These are phyloP conservation scores for Corchorus capsularis DNA, from an alignment of 345 rosid species.

Conservation along the genomic window DNA sequence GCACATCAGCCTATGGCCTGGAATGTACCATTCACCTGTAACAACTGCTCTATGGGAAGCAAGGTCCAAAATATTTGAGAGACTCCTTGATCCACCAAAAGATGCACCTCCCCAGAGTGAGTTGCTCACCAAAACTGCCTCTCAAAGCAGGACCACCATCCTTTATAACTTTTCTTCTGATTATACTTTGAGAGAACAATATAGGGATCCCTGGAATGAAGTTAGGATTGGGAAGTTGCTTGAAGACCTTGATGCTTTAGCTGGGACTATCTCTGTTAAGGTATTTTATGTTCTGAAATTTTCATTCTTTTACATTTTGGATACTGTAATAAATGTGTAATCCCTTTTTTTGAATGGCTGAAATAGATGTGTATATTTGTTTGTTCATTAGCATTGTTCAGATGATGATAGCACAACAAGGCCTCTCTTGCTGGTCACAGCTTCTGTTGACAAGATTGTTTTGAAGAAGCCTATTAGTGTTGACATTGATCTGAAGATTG, in stretches of 20 bases:
- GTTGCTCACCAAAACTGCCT: constrained; percentile 49
- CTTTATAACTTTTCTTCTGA: constrained; percentile 71
- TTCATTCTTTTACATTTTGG: not conserved
- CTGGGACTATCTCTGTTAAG: constrained; percentile 85
- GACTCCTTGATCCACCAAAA: constrained; percentile 25
- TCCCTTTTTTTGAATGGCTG: not conserved
- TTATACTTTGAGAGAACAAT: constrained; percentile 73
- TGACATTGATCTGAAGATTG: constrained; percentile 58
- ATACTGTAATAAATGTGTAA: not conserved
- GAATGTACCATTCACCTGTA: constrained; percentile 92
- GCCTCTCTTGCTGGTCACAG: constrained; percentile 76
- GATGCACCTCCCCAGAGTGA: constrained; percentile 32
- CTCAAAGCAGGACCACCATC: constrained; percentile 69
- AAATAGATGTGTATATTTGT: not conserved
- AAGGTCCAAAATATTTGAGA: constrained; percentile 61
- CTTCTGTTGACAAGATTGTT: constrained; percentile 82
- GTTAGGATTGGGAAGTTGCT: constrained; percentile 77
- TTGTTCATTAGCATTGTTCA: constrained; percentile 60
- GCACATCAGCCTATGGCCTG: constrained; percentile 91
- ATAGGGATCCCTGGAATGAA: constrained; percentile 86
- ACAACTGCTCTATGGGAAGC: constrained; percentile 91
- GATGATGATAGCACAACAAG: constrained; percentile 54
- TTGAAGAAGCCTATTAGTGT: constrained; percentile 66
- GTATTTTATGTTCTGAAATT: constrained; percentile 27
- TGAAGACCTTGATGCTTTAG: constrained; percentile 97